Percentiles rank a stretch among this genome's conserved stretches.
Conservation (phyloP, 1,284 basidiomycete genomes). For the Irpex sp. region DNA sequence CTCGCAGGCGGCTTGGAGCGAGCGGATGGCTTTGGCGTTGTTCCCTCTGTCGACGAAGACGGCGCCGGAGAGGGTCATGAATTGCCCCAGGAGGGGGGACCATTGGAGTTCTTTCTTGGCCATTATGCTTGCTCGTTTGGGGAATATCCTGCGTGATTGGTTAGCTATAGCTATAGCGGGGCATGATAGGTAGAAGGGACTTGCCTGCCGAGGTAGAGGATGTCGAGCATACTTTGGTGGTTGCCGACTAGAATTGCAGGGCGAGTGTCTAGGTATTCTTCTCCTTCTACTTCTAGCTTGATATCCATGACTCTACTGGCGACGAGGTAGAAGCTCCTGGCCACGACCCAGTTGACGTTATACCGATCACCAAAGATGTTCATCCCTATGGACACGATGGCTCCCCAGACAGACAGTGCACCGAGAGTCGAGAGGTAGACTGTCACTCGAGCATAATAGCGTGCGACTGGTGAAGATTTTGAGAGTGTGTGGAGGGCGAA, state of each 20-base stretch:
- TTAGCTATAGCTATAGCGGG: not conserved
- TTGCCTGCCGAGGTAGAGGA: conserved; percentile 80
- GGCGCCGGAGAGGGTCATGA: conserved; percentile 88
- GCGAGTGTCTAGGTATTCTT: conserved; percentile 69
- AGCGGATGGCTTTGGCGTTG: conserved; percentile 70
- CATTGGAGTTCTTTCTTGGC: conserved; percentile 91
- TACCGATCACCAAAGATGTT: conserved; percentile 69
- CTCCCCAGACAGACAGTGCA: conserved; percentile 74
- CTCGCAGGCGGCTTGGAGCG: conserved; percentile 77
- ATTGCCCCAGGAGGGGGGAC: conserved; percentile 87
- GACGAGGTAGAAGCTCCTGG: conserved; percentile 79
- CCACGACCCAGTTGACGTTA: conserved; percentile 87
- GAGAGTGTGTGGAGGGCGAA: conserved; percentile 59
- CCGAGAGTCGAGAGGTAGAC: conserved; percentile 77
- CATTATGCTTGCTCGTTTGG: conserved; percentile 83
- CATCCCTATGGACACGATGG: conserved; percentile 71
- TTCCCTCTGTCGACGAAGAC: conserved; percentile 94
- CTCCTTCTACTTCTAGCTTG: conserved; percentile 79
- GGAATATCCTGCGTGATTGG: conserved; percentile 66
- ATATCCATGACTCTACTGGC: conserved; percentile 69
- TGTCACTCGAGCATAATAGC: conserved; percentile 73
- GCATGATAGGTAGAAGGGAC: conserved; percentile 19
- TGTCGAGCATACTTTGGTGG: conserved; percentile 93
- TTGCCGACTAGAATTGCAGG: conserved; percentile 85
- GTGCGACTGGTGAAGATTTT: conserved; percentile 47